Conservation (phyloP, 805 yeast species). For the Starmera amethionina region DNA sequence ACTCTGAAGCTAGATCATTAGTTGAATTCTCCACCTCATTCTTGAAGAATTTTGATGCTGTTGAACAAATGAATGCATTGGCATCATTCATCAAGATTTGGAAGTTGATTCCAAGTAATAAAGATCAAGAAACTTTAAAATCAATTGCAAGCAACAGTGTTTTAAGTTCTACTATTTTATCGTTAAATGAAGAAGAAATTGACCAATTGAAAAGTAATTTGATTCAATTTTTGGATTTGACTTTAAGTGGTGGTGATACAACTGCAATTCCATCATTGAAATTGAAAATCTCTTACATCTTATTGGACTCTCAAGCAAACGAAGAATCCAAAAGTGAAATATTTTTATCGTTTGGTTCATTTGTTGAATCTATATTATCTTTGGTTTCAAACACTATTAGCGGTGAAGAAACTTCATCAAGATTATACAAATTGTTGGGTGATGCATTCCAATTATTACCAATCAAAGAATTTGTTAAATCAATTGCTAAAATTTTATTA, state of each 20-base stretch:
- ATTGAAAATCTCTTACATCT: constrained; percentile 40
- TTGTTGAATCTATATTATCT: constrained; percentile 11
- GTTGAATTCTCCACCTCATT: constrained; percentile 68
- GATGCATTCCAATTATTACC: constrained; percentile 66
- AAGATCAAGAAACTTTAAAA: constrained; percentile 14
- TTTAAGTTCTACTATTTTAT: constrained; percentile 51
- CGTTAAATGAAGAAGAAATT: constrained; percentile 39
- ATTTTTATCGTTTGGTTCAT: constrained; percentile 10
- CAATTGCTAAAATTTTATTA: constrained; percentile 37
- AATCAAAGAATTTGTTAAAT: constrained; percentile 55
- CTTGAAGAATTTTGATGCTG: constrained; percentile 54
- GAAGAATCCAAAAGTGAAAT: constrained; percentile 5
- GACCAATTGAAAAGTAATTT: constrained; percentile 37
- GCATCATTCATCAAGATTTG: constrained; percentile 41
- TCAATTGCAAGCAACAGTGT: constrained; percentile 11
- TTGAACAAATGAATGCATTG: constrained; percentile 55
- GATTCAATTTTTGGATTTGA: constrained; percentile 44
- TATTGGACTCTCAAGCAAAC: constrained; percentile 29
- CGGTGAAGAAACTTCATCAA: constrained; percentile 19
- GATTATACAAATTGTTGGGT: constrained; percentile 47
- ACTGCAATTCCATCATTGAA: constrained; percentile 38
- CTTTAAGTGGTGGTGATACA: constrained; percentile 22
- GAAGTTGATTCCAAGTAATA: constrained; percentile 30
- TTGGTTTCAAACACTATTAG: constrained; percentile 2
- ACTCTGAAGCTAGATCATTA: constrained; percentile 55